Conservation (phyloP, 805 yeast genomes). For the Wickerhamomyces hampshirensis region DNA sequence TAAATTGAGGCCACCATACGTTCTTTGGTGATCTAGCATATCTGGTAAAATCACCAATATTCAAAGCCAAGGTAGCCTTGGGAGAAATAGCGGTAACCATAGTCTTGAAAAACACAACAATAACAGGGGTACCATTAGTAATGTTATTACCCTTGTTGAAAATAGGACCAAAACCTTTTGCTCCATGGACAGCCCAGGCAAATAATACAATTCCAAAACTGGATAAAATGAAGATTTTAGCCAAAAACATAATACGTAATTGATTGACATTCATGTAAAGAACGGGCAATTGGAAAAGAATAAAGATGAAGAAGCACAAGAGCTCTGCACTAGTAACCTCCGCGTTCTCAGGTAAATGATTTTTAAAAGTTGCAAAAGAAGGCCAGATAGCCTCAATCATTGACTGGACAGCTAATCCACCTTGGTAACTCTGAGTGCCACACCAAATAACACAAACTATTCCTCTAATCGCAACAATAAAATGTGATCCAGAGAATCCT, state of each 20-base stretch:
- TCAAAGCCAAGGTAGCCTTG: constrained; percentile 33
- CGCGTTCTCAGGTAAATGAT: constrained; percentile 25
- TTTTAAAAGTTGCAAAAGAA: constrained; percentile 37
- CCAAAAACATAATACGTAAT: constrained; percentile 30
- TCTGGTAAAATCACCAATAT: constrained; percentile 36
- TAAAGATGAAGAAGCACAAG: constrained; percentile 30
- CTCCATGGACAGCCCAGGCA: constrained; percentile 28
- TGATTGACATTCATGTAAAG: constrained; percentile 29
- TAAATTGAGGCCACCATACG: constrained; percentile 28
- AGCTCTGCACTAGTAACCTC: constrained; percentile 27
- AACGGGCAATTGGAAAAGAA: constrained; percentile 29
- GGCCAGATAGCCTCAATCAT: constrained; percentile 59
- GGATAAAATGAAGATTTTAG: constrained; percentile 28
- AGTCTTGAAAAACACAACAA: constrained; percentile 23
- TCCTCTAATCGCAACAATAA: constrained; percentile 28
- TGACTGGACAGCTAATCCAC: constrained; percentile 67
- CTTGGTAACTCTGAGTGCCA: constrained; percentile 67
- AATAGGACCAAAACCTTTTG: constrained; percentile 26
- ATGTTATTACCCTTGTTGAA: constrained; percentile 20
- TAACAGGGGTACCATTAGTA: constrained; percentile 19
- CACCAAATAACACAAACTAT: constrained; percentile 50
- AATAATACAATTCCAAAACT: constrained; percentile 29
- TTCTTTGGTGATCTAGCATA: constrained; percentile 28
- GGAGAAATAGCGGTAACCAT: constrained; percentile 30
- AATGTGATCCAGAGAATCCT: constrained; percentile 29